Percentiles rank a stretch among this genome's conserved stretches.
These are phyloP conservation scores for Mycosphaerella arachidis DNA, from an alignment of 2,329 filamentous ascomycete genomes.

Conservation along the genomic window DNA sequence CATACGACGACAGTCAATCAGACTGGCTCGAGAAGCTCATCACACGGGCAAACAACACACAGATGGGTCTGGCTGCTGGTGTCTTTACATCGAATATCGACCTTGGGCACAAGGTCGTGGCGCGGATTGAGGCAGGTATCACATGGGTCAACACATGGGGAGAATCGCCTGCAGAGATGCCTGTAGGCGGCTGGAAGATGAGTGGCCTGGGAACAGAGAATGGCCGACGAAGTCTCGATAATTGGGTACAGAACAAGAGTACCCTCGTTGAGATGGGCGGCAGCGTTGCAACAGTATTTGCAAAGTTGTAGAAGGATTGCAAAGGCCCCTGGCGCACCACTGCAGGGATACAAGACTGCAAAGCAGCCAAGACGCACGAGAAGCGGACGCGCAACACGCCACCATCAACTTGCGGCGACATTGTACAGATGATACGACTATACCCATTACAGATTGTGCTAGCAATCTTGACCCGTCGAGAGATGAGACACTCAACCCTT, in stretches of 20 bases:
- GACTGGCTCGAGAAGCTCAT: constrained; percentile 63
- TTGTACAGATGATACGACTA: neutral
- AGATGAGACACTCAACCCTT: too few species aligned
- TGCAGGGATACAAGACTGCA: neutral
- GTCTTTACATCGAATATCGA: constrained; percentile 76
- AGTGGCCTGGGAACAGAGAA: constrained; percentile 87
- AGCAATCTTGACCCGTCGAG: too few species aligned
- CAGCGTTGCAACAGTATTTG: constrained; percentile 64
- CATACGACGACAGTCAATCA: constrained; percentile 51
- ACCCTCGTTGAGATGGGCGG: constrained; percentile 79
- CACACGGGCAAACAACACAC: constrained; percentile 68
- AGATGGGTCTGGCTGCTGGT: constrained; percentile 75
- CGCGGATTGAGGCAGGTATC: constrained; percentile 73
- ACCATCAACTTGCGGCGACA: neutral
- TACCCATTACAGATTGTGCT: neutral
- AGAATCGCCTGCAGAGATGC: constrained; percentile 88
- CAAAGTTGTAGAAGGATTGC: constrained; percentile 15
- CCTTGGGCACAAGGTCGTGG: constrained; percentile 65
- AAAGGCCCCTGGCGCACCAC: neutral
- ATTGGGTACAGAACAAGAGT: constrained; percentile 83
- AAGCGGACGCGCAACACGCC: neutral
- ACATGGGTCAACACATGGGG: constrained; percentile 94
- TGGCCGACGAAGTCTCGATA: constrained; percentile 70
- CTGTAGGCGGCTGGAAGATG: constrained; percentile 86
- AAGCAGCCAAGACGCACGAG: neutral